Conservation (phyloP, 2,329 filamentous ascomycete species). For the Trichoderma atroviride region DNA sequence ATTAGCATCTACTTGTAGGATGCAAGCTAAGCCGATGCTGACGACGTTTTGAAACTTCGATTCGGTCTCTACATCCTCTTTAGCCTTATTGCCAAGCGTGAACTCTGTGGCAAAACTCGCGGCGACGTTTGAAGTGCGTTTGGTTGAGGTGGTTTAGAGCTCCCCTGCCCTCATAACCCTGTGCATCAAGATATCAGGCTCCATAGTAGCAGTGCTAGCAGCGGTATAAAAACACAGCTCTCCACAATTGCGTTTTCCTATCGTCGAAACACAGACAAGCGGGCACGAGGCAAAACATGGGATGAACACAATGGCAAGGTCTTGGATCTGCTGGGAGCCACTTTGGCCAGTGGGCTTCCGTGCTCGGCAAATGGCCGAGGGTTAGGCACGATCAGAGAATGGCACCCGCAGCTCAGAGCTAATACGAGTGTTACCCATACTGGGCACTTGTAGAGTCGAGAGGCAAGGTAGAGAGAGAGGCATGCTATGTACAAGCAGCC, state of each 20-base stretch:
- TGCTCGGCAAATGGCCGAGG: conserved; percentile 14
- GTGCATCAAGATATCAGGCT: neutral
- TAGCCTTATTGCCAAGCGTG: neutral
- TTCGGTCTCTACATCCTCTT: neutral
- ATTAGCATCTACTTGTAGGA: neutral
- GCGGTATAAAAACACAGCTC: neutral
- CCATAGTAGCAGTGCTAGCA: neutral
- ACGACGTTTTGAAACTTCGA: neutral
- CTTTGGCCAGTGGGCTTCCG: conserved; percentile 2
- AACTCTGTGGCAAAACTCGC: neutral
- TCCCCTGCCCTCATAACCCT: neutral
- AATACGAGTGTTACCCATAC: neutral
- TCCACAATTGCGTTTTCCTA: neutral
- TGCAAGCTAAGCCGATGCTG: neutral
- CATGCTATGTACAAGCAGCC: neutral
- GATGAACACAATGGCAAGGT: neutral
- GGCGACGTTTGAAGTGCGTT: neutral
- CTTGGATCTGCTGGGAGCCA: conserved; percentile 3
- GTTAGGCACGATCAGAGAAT: neutral
- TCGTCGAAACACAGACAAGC: neutral
- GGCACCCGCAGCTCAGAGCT: neutral
- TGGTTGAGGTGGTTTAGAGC: neutral
- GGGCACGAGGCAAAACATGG: neutral
- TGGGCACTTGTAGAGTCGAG: neutral
- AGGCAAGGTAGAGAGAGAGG: too few species aligned